Evolutionary conservation across 768 basidiomycete genomes (phyloP), one percentile per base, ranked within the genome.

Genomic region (Calocybe indica): DNA sequence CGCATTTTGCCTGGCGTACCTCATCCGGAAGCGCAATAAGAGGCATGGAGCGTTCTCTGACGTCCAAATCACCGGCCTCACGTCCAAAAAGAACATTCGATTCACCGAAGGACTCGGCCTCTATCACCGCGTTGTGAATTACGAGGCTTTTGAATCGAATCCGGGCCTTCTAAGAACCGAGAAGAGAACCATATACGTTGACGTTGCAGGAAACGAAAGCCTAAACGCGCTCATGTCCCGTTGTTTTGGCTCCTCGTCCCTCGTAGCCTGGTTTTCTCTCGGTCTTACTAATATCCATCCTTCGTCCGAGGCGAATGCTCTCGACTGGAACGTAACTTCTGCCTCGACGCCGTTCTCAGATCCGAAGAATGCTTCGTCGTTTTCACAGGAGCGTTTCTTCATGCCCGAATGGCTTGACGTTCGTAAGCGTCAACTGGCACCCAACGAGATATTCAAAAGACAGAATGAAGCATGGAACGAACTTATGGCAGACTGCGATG

Each of bases 401-500:
- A 83, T 80, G 80, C 73, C 74, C 2, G 80, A 83, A 60, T 86
- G 85, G 85, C 66, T 86, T 2, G 68, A 73, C 37, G 65, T 73
- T 14, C 79, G 83, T 10, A 71, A 66, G 55, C 63, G 65, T 41
- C 71, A 82, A 51, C 62, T 83, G 1, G 60, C 73, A 0, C 52
- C 72, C 0, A 41, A 56, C 9, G 70, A 78, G 48, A 82, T 86
- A 42, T 69, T 72, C 37, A 47, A 45, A 7, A 57, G 75, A 52
- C 85, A 85, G 57, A 64, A 69, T 40, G 40, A 62, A 7, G 85
- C 80, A 5, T 86, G 84, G 84, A 63, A 57, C n/a, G 72, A 65
- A 28, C 58, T 86, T 45, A 80, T 85, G 78, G 54, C 49, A 37
- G 80, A 83, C 51, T 77, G 80, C 51, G 52, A 52, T 34, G 56